These are phyloP conservation scores for Aureobasidium sp. DNA, from an alignment of 2,329 filamentous ascomycete genomes.

Conservation along the genomic window DNA sequence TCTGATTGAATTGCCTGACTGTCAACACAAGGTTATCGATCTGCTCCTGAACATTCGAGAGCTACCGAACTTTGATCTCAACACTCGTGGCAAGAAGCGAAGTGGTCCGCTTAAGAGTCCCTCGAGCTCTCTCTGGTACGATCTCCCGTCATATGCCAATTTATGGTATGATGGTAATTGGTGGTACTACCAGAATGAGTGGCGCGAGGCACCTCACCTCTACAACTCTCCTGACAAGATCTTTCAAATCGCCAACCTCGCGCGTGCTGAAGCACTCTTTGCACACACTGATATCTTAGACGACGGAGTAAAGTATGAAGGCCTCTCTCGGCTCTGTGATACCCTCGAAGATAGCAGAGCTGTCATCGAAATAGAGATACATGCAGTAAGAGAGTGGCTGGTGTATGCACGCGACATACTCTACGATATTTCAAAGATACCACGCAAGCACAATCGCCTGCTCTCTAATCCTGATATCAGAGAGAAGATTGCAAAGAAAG, in stretches of 20 bases:
- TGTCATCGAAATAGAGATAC: background rate
- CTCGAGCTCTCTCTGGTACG: background rate
- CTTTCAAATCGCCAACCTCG: background rate
- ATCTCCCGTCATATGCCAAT: background rate
- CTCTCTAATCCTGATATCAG: background rate
- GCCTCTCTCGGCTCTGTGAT: background rate
- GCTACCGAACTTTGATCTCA: background rate
- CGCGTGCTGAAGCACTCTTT: background rate
- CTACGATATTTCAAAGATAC: background rate
- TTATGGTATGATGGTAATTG: background rate
- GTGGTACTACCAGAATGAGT: slow-evolving; percentile 1
- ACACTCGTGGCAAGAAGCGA: background rate
- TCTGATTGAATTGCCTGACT: background rate
- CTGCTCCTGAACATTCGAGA: background rate
- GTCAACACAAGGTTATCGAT: background rate
- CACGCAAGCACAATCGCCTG: background rate
- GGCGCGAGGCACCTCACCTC: background rate
- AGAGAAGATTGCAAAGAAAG: background rate
- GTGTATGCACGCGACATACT: background rate
- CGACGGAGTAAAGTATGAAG: background rate
- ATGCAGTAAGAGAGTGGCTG: background rate
- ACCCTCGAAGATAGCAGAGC: background rate
- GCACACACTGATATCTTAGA: background rate
- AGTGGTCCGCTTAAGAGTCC: background rate
- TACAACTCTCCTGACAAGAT: background rate